Percentiles rank a stretch among this genome's conserved stretches.
These are phyloP conservation scores for Lactarius deliciosus DNA, from an alignment of 768 basidiomycete genomes.

Conservation along the genomic window DNA sequence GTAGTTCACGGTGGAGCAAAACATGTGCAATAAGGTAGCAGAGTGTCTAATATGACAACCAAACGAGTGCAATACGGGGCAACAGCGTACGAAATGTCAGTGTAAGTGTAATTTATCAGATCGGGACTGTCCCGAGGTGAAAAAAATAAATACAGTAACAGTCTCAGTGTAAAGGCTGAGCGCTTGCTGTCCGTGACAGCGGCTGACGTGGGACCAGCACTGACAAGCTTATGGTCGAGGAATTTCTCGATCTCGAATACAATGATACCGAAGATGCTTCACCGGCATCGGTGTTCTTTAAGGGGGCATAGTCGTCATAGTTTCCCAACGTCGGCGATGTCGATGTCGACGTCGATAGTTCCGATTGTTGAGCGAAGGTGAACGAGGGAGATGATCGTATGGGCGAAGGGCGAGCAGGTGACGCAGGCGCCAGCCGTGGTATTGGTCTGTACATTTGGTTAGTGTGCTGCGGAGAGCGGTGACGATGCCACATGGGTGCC, in stretches of 20 bases:
- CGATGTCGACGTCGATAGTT: constrained; percentile 16
- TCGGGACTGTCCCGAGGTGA: constrained; percentile 3
- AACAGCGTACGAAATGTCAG: neutral
- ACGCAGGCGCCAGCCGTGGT: constrained; percentile 31
- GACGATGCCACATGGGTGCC: constrained; percentile 24
- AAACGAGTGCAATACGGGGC: neutral
- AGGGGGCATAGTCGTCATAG: constrained; percentile 23
- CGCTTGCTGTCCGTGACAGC: constrained; percentile 40
- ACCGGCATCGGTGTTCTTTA: constrained; percentile 19
- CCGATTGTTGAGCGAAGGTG: constrained; percentile 19
- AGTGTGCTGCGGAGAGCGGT: constrained; percentile 17
- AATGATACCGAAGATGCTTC: constrained; percentile 35
- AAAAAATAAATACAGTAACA: neutral
- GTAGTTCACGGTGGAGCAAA: constrained; percentile 1
- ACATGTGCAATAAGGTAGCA: neutral
- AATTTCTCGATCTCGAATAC: constrained; percentile 63
- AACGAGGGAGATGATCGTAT: constrained; percentile 34
- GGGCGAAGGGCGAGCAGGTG: constrained; percentile 33
- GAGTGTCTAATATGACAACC: constrained; percentile 6
- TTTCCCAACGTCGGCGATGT: constrained; percentile 26
- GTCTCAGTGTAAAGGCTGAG: constrained; percentile 25
- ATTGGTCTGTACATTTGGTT: constrained; percentile 26
- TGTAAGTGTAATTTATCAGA: neutral
- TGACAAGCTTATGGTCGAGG: constrained; percentile 62
- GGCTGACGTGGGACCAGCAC: constrained; percentile 50